Conservation (phyloP, 441 rosid species). For the Adansonia madagascariensis region DNA sequence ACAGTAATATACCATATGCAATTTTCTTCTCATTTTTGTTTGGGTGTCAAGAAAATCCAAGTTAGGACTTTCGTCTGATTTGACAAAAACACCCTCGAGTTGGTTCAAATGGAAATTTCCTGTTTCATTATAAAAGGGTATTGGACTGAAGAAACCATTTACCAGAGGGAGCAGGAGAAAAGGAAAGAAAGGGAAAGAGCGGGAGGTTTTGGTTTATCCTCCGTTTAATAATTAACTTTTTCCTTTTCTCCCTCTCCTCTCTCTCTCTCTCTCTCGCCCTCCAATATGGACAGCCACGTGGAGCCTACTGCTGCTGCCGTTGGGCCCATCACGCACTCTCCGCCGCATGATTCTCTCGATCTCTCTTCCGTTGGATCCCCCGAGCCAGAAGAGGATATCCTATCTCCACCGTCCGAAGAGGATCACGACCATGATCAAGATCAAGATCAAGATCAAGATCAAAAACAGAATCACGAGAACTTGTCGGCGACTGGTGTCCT, state of each 20-base stretch:
- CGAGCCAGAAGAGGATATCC: conserved; percentile 44
- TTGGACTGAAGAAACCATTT: neutral
- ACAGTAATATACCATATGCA: neutral
- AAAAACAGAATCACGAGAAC: conserved; percentile 41
- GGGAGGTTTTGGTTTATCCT: conserved; percentile 41
- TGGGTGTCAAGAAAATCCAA: neutral
- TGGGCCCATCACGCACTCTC: conserved; percentile 32
- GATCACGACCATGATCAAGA: conserved; percentile 44
- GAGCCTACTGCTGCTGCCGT: conserved; percentile 31
- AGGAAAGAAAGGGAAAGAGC: conserved; percentile 43
- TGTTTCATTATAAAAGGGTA: conserved; percentile 1
- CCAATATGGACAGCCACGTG: conserved; percentile 54
- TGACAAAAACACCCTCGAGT: conserved; percentile 13
- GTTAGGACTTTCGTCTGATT: neutral
- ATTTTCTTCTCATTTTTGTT: too few relatives aligned
- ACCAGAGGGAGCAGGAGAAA: conserved; percentile 26
- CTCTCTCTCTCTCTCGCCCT: conserved; percentile 38
- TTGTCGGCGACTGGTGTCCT: conserved; percentile 38
- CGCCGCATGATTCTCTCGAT: conserved; percentile 40
- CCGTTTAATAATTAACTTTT: conserved; percentile 10
- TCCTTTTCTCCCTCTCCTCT: neutral
- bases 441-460: conserved; percentile 39
- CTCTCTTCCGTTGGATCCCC: conserved; percentile 49
- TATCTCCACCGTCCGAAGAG: conserved; percentile 53
- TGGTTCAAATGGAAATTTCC: neutral